phyloP scores from a whole-genome alignment of 2,329 filamentous ascomycete species.

The Stachybotrys echinatus region DNA sequence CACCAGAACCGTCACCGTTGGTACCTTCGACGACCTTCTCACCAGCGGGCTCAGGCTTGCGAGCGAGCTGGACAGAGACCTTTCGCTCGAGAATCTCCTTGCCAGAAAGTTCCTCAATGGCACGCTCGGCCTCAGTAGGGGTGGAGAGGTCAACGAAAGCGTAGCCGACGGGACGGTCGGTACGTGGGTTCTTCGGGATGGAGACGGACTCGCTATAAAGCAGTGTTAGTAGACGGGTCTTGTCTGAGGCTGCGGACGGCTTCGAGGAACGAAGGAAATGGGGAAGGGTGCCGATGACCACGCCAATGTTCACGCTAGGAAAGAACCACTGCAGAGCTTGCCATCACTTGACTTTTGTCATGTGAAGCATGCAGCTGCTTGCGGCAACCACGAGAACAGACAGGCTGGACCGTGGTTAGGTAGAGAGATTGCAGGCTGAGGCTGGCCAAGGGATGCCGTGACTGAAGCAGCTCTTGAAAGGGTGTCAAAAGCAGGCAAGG shows the following conservation, averaged over 20 bases:
- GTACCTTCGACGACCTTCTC: constrained; percentile 65
- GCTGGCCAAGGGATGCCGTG: too few relatives aligned
- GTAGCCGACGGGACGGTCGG: constrained; percentile 96
- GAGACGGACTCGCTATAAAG: constrained; percentile 84
- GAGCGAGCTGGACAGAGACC: constrained; percentile 97
- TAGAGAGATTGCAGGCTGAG: too few relatives aligned
- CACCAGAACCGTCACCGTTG: constrained; percentile 70
- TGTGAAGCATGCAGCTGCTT: too few relatives aligned
- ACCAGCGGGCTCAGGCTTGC: constrained; percentile 85
- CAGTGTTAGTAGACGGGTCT: constrained; percentile 13
- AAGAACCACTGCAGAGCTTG: too few relatives aligned
- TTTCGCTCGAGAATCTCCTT: constrained; percentile 98
- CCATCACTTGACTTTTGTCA: too few relatives aligned
- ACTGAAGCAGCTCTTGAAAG: too few relatives aligned
- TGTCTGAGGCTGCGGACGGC: constrained; percentile 15
- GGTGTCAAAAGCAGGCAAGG: too few relatives aligned
- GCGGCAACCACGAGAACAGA: too few relatives aligned
- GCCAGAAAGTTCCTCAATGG: constrained; percentile 91
- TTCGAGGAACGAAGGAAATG: too few relatives aligned
- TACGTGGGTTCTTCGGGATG: constrained; percentile 98
- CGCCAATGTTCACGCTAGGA: too few relatives aligned
- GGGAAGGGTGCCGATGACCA: too few relatives aligned
- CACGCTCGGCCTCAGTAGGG: constrained; percentile 88
- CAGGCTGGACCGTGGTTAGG: too few relatives aligned
- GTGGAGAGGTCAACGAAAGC: constrained; percentile 98